A percentile compares a stretch with the other conserved stretches of the same genome.
These are phyloP conservation scores for Xylaria sp. DNA, from an alignment of 2,329 filamentous ascomycete genomes.

Conservation along the genomic window DNA sequence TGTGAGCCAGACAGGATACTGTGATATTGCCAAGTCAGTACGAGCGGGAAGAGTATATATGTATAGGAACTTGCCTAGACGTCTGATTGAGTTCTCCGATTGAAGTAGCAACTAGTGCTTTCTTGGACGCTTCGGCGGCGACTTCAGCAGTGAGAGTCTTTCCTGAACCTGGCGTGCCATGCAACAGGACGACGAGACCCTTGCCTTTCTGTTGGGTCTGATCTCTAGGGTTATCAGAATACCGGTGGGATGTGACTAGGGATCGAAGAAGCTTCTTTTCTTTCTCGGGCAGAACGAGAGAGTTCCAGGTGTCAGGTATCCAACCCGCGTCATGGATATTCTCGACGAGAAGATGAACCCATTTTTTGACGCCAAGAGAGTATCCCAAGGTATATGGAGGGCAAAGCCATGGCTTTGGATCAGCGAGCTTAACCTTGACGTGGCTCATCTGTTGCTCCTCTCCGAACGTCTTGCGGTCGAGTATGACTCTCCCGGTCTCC, in stretches of 20 bases:
- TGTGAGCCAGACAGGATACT: slow-evolving; percentile 36
- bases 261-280: slow-evolving; percentile 46
- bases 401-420: slow-evolving; percentile 42
- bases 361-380: slow-evolving; percentile 44
- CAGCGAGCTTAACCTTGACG: slow-evolving; percentile 32
- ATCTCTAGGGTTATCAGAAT: slow-evolving; percentile 42
- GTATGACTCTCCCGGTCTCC: slow-evolving; percentile 44
- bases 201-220: slow-evolving; percentile 51
- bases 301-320: slow-evolving; percentile 44
- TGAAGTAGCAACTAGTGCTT: slow-evolving; percentile 43
- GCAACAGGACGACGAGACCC: slow-evolving; percentile 52
- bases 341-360: slow-evolving; percentile 45
- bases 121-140: slow-evolving; percentile 44
- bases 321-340: slow-evolving; percentile 43
- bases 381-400: slow-evolving; percentile 47
- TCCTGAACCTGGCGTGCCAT: slow-evolving; percentile 51
- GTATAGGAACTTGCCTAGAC: slow-evolving; percentile 30
- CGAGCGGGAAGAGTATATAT: background rate
- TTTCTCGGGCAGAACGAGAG: slow-evolving; percentile 43
- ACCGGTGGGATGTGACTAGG: slow-evolving; percentile 46
- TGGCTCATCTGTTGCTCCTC: slow-evolving; percentile 42
- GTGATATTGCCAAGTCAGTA: slow-evolving; percentile 14
- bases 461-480: slow-evolving; percentile 48
- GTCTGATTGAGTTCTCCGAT: slow-evolving; percentile 43
- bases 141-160: slow-evolving; percentile 55